phyloP scores from a whole-genome alignment of 257 asterid species.

The Coffea eugenioides region DNA sequence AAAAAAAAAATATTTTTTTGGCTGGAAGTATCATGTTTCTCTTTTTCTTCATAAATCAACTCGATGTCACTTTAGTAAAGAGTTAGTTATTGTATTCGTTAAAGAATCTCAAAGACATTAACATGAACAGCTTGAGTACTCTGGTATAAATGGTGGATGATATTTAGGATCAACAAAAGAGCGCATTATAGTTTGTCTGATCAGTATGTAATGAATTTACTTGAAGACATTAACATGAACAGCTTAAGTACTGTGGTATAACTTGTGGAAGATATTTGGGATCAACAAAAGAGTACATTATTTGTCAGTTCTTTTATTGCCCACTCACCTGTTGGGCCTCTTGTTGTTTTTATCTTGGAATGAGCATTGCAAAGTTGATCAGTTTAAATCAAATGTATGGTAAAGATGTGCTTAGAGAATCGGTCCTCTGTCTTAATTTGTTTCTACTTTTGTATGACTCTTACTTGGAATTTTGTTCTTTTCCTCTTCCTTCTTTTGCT shows the following conservation, averaged over 20 bases:
- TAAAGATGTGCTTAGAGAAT: not conserved
- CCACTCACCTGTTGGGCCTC: not conserved
- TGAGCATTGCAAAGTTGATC: not conserved
- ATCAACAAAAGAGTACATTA: not conserved
- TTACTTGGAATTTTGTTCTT: not conserved
- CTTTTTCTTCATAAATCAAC: not conserved
- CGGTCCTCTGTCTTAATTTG: not conserved
- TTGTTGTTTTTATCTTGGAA: not conserved
- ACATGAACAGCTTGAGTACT: not conserved
- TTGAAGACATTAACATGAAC: not conserved
- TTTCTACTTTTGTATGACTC: not conserved
- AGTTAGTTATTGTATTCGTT: not conserved
- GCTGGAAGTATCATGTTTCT: constrained; percentile 3
- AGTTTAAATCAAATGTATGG: not conserved
- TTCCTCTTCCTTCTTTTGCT: constrained; percentile 1
- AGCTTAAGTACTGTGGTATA: not conserved
- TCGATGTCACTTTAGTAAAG: not conserved
- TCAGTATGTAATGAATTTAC: not conserved
- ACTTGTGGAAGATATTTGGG: not conserved
- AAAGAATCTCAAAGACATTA: not conserved
- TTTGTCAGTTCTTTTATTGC: not conserved
- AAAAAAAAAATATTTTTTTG: not conserved
- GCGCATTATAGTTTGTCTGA: not conserved
- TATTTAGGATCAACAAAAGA: not conserved
- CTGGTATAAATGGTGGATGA: not conserved